Evolutionary conservation across 345 rosid genomes (phyloP), one percentile per base, ranked within the genome.

Genomic region (Salix arbutifolia): DNA sequence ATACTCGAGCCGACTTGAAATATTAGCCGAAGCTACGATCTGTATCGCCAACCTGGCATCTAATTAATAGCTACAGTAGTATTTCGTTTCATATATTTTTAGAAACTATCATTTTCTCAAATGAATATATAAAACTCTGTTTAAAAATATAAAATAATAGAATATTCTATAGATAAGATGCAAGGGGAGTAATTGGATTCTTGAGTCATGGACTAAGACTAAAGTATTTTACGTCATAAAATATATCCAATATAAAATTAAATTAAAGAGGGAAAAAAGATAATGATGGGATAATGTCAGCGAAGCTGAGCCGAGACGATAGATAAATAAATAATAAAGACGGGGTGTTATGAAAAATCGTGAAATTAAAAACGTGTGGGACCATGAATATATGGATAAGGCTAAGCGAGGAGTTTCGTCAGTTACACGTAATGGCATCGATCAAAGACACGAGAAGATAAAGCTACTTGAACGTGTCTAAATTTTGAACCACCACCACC

Each of bases 391-490:
- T 11, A 4, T 19, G 67, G 76, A 73, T 56, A 58, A 72, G 75
- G 52, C 44, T 56, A 31, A 21, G 48, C 35, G 28, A 60, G 2
- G 23, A 72, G 48, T 56, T 37, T 60, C 16, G 67, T 17, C 74
- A 21, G 44, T 25, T 16, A n/a, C 76, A 60, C 76, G 76, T 73
- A 48, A 52, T 71, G 42, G 23, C 44, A 35, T n/a, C 38, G 12
- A 17, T 37, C 5, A 10, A 10, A 23, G 11, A 23, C 13, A 23
- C 37, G 1, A 38, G 17, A 35, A 10, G 25, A 67, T 18, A n/a
- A 21, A 35, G 6, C 21, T 67, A 8, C 70, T 37, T 67, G 16
- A 21, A 67, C 70, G 70, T 67, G 70, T 67, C 70, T 33, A 10
- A 35, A 9, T 35, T 35, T 19, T 21, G 42, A 18, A 66, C 69